Conservation (phyloP, 768 basidiomycete species). For the Dendrothele bispora region DNA sequence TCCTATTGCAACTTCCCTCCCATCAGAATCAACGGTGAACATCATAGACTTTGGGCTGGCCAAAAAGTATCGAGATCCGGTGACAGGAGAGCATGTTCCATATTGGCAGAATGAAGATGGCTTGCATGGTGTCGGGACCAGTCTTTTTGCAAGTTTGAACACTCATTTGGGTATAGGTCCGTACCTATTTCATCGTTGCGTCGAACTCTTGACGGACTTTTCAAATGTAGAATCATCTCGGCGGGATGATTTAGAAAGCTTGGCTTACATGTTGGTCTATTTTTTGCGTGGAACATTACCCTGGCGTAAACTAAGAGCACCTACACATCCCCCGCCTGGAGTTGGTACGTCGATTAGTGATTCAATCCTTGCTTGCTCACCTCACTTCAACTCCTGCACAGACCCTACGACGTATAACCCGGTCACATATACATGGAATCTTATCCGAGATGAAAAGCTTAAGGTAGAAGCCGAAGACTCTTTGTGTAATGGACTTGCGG, state of each 20-base stretch:
- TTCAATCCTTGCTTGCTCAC: background rate
- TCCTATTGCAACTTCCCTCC: conserved; percentile 47
- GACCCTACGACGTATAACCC: conserved; percentile 39
- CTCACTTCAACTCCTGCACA: background rate
- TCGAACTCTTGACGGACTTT: conserved; percentile 8
- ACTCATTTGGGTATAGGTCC: conserved; percentile 75
- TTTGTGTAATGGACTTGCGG: conserved; percentile 73
- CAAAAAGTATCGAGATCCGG: conserved; percentile 71
- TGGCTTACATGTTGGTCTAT: conserved; percentile 84
- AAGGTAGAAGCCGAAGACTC: conserved; percentile 62
- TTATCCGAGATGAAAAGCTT: conserved; percentile 74
- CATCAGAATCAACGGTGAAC: conserved; percentile 60
- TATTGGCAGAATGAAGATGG: conserved; percentile 60
- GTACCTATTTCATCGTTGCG: conserved; percentile 23
- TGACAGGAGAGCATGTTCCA: conserved; percentile 65
- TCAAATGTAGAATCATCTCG: conserved; percentile 61
- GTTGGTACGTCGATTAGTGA: background rate
- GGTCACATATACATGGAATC: conserved; percentile 71
- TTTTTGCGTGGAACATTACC: conserved; percentile 77
- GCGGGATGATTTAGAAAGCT: conserved; percentile 76
- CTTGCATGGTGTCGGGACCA: conserved; percentile 80
- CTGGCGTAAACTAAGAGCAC: conserved; percentile 72
- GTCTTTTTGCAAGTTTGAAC: conserved; percentile 72
- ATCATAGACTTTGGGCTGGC: conserved; percentile 90
- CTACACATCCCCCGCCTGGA: conserved; percentile 26